Evolutionary conservation across 2,329 filamentous ascomycete species (phyloP).

Genomic region (Verticillium klebahnii): DNA sequence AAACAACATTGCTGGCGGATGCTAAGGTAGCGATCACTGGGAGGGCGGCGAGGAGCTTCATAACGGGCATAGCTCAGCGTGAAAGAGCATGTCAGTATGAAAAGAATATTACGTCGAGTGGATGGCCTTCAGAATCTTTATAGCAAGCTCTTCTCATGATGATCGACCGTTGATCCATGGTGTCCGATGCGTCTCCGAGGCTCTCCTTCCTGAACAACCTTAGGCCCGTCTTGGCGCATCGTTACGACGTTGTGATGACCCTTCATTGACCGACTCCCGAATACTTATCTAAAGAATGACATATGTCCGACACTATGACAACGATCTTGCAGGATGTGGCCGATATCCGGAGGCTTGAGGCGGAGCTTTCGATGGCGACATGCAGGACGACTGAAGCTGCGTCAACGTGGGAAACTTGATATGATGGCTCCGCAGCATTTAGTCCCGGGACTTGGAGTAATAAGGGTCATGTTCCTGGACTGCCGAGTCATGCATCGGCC

Average conservation of each 20-base stretch:
- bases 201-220: background rate
- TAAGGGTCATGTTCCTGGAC: background rate
- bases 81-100: background rate
- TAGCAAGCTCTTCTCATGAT: background rate
- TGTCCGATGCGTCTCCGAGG: background rate
- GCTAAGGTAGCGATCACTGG: constrained; percentile 3
- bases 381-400: background rate
- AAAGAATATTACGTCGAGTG: background rate
- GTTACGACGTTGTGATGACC: background rate
- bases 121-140: background rate
- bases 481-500: background rate
- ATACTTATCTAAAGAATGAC: background rate
- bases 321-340: background rate
- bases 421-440: background rate
- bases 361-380: background rate
- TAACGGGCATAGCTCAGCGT: background rate
- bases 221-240: background rate
- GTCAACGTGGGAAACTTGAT: background rate
- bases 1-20: constrained; percentile 17
- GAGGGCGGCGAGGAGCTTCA: constrained; percentile 8
- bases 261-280: background rate
- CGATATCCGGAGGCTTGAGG: background rate
- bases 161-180: background rate
- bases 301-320: background rate
- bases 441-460: background rate